Evolutionary conservation across 106 monocot genomes (phyloP).

Genomic region (Xerophyta viscosa): DNA sequence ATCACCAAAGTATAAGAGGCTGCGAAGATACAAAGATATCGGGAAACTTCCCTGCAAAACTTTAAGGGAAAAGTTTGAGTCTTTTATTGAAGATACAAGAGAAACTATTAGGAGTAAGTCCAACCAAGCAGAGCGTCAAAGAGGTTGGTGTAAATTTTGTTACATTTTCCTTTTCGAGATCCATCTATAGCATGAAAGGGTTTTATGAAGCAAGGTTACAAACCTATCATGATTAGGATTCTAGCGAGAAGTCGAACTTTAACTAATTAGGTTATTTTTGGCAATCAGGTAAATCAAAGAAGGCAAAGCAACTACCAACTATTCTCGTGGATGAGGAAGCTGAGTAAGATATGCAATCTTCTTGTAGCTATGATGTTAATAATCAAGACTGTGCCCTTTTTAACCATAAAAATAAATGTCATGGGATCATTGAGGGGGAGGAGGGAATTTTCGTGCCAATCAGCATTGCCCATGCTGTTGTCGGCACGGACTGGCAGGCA

Average conservation of each 20-base stretch:
- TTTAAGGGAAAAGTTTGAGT: constrained; percentile 19
- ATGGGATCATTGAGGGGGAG: no score
- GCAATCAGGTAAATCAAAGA: constrained; percentile 41
- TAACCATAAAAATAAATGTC: no score
- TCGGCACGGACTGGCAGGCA: no score
- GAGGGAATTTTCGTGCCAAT: no score
- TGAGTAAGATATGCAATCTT: constrained; percentile 42
- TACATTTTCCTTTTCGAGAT: neutral
- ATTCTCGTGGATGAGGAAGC: constrained; percentile 88
- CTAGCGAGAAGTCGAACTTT: neutral
- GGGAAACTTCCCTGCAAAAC: constrained; percentile 14
- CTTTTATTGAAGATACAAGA: neutral
- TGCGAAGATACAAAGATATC: constrained; percentile 48
- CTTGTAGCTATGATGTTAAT: neutral
- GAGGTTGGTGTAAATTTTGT: constrained; percentile 9
- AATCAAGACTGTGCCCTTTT: no score
- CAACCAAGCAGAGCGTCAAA: neutral
- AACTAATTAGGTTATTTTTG: neutral
- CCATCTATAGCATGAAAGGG: no score
- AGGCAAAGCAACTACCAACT: constrained; percentile 13
- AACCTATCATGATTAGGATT: neutral
- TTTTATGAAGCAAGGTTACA: no score
- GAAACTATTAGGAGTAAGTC: neutral
- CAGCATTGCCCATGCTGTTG: no score
- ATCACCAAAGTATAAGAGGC: constrained; percentile 64